phyloP scores from a whole-genome alignment of 2,329 filamentous ascomycete species.

The Hypoxylon sp. region DNA sequence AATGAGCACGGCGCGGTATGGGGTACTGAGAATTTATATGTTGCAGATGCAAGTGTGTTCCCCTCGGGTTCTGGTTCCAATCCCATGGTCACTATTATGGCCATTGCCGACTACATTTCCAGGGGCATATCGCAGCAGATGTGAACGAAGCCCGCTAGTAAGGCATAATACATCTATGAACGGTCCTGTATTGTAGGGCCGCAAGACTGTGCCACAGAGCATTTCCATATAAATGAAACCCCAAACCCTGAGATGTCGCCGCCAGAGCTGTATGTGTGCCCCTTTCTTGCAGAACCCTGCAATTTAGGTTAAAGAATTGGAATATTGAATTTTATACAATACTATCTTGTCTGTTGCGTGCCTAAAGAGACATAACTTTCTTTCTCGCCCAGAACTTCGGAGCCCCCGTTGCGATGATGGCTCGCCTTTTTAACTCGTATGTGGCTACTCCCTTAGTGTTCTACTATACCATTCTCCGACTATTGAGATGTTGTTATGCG shows the following conservation, averaged over 20 bases:
- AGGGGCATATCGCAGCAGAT: constrained; percentile 63
- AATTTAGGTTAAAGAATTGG: background rate
- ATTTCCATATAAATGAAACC: background rate
- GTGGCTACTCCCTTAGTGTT: background rate
- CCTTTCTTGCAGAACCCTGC: background rate
- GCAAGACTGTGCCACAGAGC: too few relatives aligned
- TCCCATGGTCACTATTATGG: constrained; percentile 85
- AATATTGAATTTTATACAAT: background rate
- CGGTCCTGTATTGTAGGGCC: background rate
- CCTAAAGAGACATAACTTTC: background rate
- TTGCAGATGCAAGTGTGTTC: constrained; percentile 82
- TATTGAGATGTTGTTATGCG: constrained; percentile 7
- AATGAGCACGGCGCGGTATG: constrained; percentile 73
- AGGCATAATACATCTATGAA: background rate
- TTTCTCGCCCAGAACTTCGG: background rate
- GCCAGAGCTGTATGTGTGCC: background rate
- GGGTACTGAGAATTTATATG: constrained; percentile 75
- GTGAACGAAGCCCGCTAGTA: background rate
- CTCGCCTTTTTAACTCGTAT: background rate
- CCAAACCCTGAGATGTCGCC: background rate
- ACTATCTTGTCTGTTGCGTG: background rate
- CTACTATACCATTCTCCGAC: background rate
- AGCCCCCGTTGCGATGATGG: background rate
- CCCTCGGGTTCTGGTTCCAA: constrained; percentile 84
- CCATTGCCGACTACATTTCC: constrained; percentile 76